Base-by-base conservation (phyloP, 108 stramenopile species). In the Poteriospumella lacustris region DNA sequence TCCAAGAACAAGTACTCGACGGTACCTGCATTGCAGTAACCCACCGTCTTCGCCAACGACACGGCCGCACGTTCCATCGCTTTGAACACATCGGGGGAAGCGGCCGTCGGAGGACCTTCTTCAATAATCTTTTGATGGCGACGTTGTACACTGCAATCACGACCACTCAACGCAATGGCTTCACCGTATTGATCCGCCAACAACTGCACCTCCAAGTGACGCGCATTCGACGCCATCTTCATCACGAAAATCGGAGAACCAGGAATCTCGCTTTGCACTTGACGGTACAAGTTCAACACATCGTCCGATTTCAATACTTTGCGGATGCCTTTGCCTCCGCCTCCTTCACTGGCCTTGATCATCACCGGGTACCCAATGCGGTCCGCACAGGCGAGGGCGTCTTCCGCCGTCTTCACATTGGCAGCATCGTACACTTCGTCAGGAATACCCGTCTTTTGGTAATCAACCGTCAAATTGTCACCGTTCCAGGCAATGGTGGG, bases 301-400 rank as follows among this genome's bases (percentile, higher is more conserved):
- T 38, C 80, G 76, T 64, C 67, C 41, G 60, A 42, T n/a, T 67
- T 62, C 12, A 31, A n/a, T 1, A 85, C 84, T 82, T 94, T 95
- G 39, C 96, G 92, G 85, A 97, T 97, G 41, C 98, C 98, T 82
- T 99, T 99, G 76, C 98, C 98, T 58, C 98, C 98, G 2, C 98
- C 98, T 68, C 98, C 98, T 83, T 99, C 98, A 33, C 89, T 90
- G 15, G 98, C 98, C 90, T 99, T 99, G 85, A 99, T 95, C 98
- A 99, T 99, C 80, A 99, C 86, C 31, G 98, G 98, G 69, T 94
- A 95, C 31, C 98, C 98, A 81, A 99, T 93, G 79, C 86, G 81
- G 38, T 76, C 83, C 36, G 92, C 91, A 12, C 87, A 92, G 52
- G 84, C 86, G 43, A 81, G 68, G 2, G 96, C 96, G 62, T 94